Evolutionary conservation across 1,284 basidiomycete species (phyloP), one percentile per base, ranked within the genome.

Genomic region (Leccinum fallax): DNA sequence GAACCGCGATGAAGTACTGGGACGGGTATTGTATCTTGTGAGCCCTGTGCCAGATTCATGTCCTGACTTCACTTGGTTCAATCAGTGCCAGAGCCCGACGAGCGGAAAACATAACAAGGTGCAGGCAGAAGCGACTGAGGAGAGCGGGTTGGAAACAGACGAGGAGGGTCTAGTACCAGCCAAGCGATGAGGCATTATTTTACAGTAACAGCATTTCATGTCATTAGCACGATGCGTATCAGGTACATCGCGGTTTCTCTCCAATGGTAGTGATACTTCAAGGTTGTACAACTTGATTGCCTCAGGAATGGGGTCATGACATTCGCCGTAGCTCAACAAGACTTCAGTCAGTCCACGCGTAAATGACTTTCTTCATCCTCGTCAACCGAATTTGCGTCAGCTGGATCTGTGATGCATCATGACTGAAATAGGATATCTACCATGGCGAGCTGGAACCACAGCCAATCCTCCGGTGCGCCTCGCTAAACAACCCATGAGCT

Each of bases 361-460:
- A 98, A 81, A n/a, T 94, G 93, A 60, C 91, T 86, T 63, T 89
- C 87, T 64, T 90, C 89, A 40, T 90, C 88, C 67, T 92, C 92
- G 66, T 90, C 90, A 16, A 88, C 81, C 86, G 88, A 64, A 46
- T 46, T 61, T n/a, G 19, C 46, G 4, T 63, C 40, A 54, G 63
- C 53, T 54, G 16, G 52, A 36, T 15, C 4, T 15, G 11, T 59
- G 5, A 46, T 30, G 59, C 30, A 53, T 11, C 5, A 9, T 15
- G 3, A 55, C 5, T 24, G 53, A 53, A 30, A 13, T 46, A 57
- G 52, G 34, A 54, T 13, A 60, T 34, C 34, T 57, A 86, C 88
- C 91, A 98, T 90, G 16, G 88, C 85, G n/a, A 99, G 84, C 79
- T 99, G 97, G 80, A 97, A 88, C 97, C 97, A 99, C 40, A 98